Evolutionary conservation across 2,329 filamentous ascomycete species (phyloP), one percentile per base, ranked within the genome.

Genomic region (Cordyceps pruinosa): DNA sequence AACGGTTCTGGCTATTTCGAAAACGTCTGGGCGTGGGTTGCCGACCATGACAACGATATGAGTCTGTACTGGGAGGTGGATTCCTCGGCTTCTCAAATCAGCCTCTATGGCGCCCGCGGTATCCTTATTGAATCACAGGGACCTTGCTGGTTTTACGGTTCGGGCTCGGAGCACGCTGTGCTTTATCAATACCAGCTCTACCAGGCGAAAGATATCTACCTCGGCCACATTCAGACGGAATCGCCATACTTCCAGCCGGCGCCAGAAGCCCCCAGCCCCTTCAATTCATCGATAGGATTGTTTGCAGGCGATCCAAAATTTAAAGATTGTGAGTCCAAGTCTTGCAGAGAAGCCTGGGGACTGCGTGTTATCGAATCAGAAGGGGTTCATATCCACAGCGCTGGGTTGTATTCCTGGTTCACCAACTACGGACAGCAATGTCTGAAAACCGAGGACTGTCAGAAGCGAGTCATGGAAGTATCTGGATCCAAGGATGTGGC

Each of bases 21-120:
- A 60, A 77, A 81, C 61, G 69, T 75, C 58, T 88, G 84, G 83
- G 79, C 83, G 62, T 89, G 84, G 85, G 81, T 83, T 15, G 80
- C 85, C 1, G 86, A 89, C 65, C 85, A 89, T 68, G 85, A 89
- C 62, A 30, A 66, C 0, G 64, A 68, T 6, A 64, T 61, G 59
- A 60, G 4, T 57, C 61, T 34, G 8, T 19, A n/a, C 4, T 12
- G 25, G 39, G 4, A 34, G 26, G 39, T 39, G 6, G 12, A 25
- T 21, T n/a, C n/a, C 1, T 23, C 10, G 4, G 21, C 13, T n/a
- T 59, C 54, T 0, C 61, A 68, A 41, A 68, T 76, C 57, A 63
- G 63, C 21, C 61, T 75, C 34, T 75, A 70, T 55, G 65, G 59
- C 3, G 73, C 62, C 3, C 63, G 73, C 21, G 73, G 74, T 21